Evolutionary conservation across 2,329 filamentous ascomycete genomes (phyloP), one percentile per base, ranked within the genome.

Genomic region (Nakataea oryzae): DNA sequence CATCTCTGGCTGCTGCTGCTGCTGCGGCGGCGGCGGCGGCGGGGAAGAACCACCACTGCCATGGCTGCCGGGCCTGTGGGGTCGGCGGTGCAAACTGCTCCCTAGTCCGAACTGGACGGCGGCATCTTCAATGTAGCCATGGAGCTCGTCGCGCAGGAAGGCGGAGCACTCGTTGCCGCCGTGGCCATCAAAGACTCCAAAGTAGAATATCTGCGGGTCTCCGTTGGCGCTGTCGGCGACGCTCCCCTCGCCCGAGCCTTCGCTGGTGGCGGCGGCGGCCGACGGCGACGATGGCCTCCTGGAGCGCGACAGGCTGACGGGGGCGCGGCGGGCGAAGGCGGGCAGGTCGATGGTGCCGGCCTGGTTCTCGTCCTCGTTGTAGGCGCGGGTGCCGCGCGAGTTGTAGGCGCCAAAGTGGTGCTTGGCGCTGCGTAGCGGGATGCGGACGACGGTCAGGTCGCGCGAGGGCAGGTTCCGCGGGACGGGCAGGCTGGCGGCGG

Each of bases 141-240:
- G 95, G 64, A 99, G 77, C 70, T 89, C 85, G 64, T 97, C 90
- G 63, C 87, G 83, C 67, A 97, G 75, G 68, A 96, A 97, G 24
- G 88, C 86, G 64, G 91, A 92, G 74, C 95, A 97, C 72, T 96
- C 90, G 26, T 79, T 83, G 26, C 95, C 95, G 12, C 95, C 95
- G 76, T 99, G 95, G 3, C 95, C 95, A 74, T 99, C 95, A 70
- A 97, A 99, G 1, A 97, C 87, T 1, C 85, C 93, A 80, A 97
- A 99, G 74, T 97, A 99, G 74, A 99, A 99, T 41, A 97, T 88
- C 72, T 97, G 93, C 1, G 93, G 93, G 71, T 97, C 93, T 2
- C 93, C 93, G 8, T 55, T 60, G 65, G 85, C 89, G 66, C 87
- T 89, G 63, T 90, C 89, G 7, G 91, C 90, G 12, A 81, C 85